A percentile compares a stretch with the other conserved stretches of the same genome.
Evolutionary conservation across 2,329 filamentous ascomycete genomes (phyloP).

Genomic region (Xylaria sp.): DNA sequence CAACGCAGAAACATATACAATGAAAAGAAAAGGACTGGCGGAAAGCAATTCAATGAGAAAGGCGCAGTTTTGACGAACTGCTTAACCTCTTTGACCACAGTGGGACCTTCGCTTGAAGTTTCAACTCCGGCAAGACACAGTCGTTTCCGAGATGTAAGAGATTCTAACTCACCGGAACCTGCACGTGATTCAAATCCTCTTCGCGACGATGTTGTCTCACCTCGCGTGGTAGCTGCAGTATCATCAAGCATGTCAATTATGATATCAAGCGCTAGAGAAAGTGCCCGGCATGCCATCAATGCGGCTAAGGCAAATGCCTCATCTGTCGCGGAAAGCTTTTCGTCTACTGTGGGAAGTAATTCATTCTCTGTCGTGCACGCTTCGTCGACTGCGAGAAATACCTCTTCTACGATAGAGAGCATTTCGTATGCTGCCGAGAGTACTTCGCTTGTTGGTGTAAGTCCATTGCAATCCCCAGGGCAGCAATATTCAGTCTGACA

Average conservation of each 20-base stretch:
- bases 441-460: constrained; percentile 24
- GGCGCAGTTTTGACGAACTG: neutral
- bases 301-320: constrained; percentile 29
- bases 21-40: neutral
- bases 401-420: constrained; percentile 2
- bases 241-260: neutral
- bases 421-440: neutral
- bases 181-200: neutral
- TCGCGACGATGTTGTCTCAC: constrained; percentile 2
- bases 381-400: neutral
- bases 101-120: neutral
- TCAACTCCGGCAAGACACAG: neutral
- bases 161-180: neutral
- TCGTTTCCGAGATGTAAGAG: neutral
- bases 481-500: constrained; percentile 6
- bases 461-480: neutral
- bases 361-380: constrained; percentile 1
- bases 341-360: constrained; percentile 1
- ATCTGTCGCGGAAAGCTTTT: neutral
- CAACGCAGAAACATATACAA: neutral
- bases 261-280: constrained; percentile 21
- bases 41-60: neutral
- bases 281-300: constrained; percentile 24
- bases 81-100: neutral
- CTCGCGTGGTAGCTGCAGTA: neutral